Evolutionary conservation across 257 asterid species (phyloP).

Genomic region (Penstemon davidsonii): DNA sequence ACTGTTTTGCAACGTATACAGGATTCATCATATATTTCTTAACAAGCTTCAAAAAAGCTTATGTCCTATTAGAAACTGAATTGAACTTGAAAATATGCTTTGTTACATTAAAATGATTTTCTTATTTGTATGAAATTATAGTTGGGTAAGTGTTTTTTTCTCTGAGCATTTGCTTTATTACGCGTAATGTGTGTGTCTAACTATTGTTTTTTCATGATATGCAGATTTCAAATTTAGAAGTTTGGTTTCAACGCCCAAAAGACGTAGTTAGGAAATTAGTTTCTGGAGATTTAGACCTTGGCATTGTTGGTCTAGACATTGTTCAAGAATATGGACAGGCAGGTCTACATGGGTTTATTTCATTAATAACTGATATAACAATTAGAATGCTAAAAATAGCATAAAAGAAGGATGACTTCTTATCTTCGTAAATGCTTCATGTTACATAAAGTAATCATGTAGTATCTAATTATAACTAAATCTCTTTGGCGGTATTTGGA

Average conservation of each 20-base stretch:
- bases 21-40: slow-evolving; percentile 9
- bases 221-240: slow-evolving; percentile 86
- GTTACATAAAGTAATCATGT: not conserved
- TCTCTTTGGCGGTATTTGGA: not conserved
- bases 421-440: not conserved
- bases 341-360: slow-evolving; percentile 18
- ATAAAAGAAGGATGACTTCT: not conserved
- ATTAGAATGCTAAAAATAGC: slow-evolving; percentile 17
- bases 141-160: not conserved
- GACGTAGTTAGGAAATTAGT: slow-evolving; percentile 87
- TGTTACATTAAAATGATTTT: slow-evolving; percentile 5
- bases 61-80: not conserved
- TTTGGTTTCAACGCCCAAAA: slow-evolving; percentile 99
- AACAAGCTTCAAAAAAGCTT: not conserved
- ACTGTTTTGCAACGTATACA: not conserved
- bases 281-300: slow-evolving; percentile 97
- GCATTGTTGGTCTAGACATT: slow-evolving; percentile 94
- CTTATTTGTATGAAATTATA: no score
- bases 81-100: slow-evolving; percentile 1
- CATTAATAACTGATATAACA: not conserved
- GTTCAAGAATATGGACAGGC: slow-evolving; percentile 87
- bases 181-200: not conserved
- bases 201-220: slow-evolving; percentile 11
- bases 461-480: not conserved
- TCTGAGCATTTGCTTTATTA: not conserved